A percentile compares a stretch with the other conserved stretches of the same genome.
Evolutionary conservation across 805 yeast genomes (phyloP).

Genomic region (Starmerella roubikii): DNA sequence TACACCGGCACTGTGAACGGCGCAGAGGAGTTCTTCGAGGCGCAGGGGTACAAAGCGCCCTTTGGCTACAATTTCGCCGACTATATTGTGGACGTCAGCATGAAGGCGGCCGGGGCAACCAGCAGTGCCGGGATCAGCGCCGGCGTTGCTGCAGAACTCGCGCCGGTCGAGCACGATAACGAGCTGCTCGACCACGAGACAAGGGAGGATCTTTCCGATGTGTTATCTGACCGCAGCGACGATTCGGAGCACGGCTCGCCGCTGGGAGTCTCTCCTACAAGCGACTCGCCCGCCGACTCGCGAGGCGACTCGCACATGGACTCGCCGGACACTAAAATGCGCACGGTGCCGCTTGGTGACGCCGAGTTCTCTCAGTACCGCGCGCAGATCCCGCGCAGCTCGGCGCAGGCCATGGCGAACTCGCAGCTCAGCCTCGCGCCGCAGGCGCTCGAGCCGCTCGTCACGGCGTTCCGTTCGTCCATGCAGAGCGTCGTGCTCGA

Average conservation of each 20-base stretch:
- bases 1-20: conserved; percentile 75
- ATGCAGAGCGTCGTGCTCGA: not conserved
- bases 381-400: conserved; percentile 13
- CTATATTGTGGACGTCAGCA: conserved; percentile 79
- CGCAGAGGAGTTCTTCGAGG: conserved; percentile 61
- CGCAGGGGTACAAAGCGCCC: conserved; percentile 72
- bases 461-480: conserved; percentile 19
- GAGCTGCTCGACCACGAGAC: not conserved
- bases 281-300: conserved; percentile 11
- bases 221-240: not conserved
- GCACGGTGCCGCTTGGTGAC: conserved; percentile 16
- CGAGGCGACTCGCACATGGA: conserved; percentile 6
- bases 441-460: conserved; percentile 23
- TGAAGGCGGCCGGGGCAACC: conserved; percentile 31
- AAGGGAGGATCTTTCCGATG: not conserved
- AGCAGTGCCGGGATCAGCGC: not conserved
- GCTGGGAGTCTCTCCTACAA: not conserved
- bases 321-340: conserved; percentile 15
- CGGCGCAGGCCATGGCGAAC: conserved; percentile 18
- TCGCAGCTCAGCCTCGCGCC: conserved; percentile 16
- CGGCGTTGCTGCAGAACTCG: not conserved
- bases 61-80: conserved; percentile 88
- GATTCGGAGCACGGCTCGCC: not conserved
- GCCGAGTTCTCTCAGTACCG: conserved; percentile 20
- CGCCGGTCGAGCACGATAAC: not conserved